Evolutionary conservation across 176 grass and related monocot species (phyloP).

Genomic region (Chloris gayana): DNA sequence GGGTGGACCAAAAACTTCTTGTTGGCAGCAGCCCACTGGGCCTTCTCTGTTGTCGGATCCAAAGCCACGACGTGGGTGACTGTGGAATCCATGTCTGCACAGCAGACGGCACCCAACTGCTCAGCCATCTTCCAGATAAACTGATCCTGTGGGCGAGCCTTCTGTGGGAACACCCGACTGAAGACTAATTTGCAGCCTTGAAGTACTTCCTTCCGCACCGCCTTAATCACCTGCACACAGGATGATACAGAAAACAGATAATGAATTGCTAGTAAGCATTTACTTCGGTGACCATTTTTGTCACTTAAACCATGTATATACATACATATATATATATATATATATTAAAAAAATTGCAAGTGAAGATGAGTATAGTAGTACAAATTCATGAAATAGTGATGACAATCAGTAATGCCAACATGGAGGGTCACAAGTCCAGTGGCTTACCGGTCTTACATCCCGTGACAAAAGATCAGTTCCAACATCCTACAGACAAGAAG

Average conservation of each 20-base stretch:
- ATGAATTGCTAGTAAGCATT: not conserved
- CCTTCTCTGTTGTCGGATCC: constrained; percentile 59
- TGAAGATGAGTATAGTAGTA: not conserved
- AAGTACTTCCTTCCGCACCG: constrained; percentile 59
- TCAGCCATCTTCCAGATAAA: constrained; percentile 82
- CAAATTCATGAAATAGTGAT: constrained; percentile 7
- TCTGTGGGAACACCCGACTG: constrained; percentile 67
- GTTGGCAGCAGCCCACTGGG: constrained; percentile 59
- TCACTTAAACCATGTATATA: not conserved
- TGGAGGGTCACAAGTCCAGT: not conserved
- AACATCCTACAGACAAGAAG: constrained; percentile 46
- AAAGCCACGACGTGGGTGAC: constrained; percentile 73
- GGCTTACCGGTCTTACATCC: constrained; percentile 74
- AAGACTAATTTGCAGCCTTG: constrained; percentile 83
- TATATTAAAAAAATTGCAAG: not conserved
- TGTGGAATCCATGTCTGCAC: constrained; percentile 50
- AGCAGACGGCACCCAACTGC: constrained; percentile 74
- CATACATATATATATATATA: too few relatives aligned
- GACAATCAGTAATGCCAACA: not conserved
- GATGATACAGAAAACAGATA: constrained; percentile 4
- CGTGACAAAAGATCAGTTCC: constrained; percentile 52
- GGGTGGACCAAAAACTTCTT: constrained; percentile 78
- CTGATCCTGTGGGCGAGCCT: constrained; percentile 46
- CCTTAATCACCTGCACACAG: constrained; percentile 64
- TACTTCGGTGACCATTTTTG: not conserved